phyloP scores from a whole-genome alignment of 1,139 yeast species.

The Yamadazyma sp. region DNA sequence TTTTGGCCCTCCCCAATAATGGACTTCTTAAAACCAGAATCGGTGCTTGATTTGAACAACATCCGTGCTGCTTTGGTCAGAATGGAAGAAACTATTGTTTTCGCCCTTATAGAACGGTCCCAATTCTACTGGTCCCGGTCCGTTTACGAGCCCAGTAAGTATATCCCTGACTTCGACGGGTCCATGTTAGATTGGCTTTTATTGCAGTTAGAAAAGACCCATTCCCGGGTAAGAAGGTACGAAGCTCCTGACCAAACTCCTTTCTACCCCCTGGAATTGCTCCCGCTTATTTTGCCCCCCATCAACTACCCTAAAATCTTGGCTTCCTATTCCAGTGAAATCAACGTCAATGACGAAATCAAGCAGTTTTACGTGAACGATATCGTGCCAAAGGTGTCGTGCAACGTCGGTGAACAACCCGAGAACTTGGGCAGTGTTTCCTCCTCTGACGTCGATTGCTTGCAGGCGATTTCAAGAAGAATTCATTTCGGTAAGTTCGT shows the following conservation, averaged over 20 bases:
- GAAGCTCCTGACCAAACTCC: slow-evolving; percentile 97
- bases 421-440: slow-evolving; percentile 91
- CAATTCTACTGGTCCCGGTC: slow-evolving; percentile 79
- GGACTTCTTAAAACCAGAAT: slow-evolving; percentile 85
- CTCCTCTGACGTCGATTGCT: slow-evolving; percentile 76
- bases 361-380: slow-evolving; percentile 63
- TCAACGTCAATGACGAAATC: slow-evolving; percentile 74
- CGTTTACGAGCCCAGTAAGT: slow-evolving; percentile 63
- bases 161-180: slow-evolving; percentile 72
- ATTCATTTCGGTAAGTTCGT: slow-evolving; percentile 97
- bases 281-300: slow-evolving; percentile 73
- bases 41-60: slow-evolving; percentile 77
- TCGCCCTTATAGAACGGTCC: slow-evolving; percentile 88
- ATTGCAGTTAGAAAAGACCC: slow-evolving; percentile 71
- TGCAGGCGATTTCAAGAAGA: slow-evolving; percentile 89
- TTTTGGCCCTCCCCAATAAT: slow-evolving; percentile 45
- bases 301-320: slow-evolving; percentile 76
- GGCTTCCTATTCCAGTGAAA: slow-evolving; percentile 69
- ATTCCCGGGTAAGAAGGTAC: slow-evolving; percentile 83
- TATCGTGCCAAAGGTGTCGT: slow-evolving; percentile 74
- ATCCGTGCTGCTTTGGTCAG: slow-evolving; percentile 83
- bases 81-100: slow-evolving; percentile 95
- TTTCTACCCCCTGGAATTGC: slow-evolving; percentile 71
- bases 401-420: slow-evolving; percentile 68
- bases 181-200: slow-evolving; percentile 87